Base-by-base conservation (phyloP, 306 rosid species). In the Astragalus glycyphyllos region DNA sequence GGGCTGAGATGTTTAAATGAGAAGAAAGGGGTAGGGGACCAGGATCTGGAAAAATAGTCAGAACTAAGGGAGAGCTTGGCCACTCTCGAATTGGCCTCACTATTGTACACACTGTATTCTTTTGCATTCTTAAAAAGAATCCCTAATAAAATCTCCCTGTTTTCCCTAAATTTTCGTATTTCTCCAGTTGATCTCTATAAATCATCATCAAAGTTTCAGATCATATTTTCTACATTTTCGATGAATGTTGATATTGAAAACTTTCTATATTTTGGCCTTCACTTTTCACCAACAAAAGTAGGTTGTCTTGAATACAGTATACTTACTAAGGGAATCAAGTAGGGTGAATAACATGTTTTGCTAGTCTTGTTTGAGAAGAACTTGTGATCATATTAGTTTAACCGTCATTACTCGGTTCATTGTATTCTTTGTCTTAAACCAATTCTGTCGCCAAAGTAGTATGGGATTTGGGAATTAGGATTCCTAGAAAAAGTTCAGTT, bases 301-400 rank as follows among this genome's bases (percentile, higher is more conserved):
- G 50, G 35, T 64, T 35, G 15, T 35, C 58, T 63, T 77, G 50
- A 49, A 53, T 26, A 29, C 57, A 15, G 15, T 34, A 50, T 45
- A 73, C 58, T 31, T 65, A 11, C 5, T 5, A 34, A 72, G 61
- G 51, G 64, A 53, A 63, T 12, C 44, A 6, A 32, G 16, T 23
- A 5, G 32, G 11, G 58, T 55, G 66, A 17, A 45, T 44, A 55
- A 56, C 40, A 45, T 59, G 17, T 53, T 16, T 55, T 3, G 1
- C 9, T 14, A 4, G 31, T 46, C 34, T 17, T 67, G 35, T 48
- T 58, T 42, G 10, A n/a, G 10, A 14, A 16, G 5, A 76, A 38
- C 58, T 74, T 16, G 46, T 64, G 26, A n/a, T 46, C 48, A 10
- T 76, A 54, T 57, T 51, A 35, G 29, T 47, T 66, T 57, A 35